Evolutionary conservation across 768 basidiomycete genomes (phyloP).

Genomic region (Coprinopsis marcescibilis): DNA sequence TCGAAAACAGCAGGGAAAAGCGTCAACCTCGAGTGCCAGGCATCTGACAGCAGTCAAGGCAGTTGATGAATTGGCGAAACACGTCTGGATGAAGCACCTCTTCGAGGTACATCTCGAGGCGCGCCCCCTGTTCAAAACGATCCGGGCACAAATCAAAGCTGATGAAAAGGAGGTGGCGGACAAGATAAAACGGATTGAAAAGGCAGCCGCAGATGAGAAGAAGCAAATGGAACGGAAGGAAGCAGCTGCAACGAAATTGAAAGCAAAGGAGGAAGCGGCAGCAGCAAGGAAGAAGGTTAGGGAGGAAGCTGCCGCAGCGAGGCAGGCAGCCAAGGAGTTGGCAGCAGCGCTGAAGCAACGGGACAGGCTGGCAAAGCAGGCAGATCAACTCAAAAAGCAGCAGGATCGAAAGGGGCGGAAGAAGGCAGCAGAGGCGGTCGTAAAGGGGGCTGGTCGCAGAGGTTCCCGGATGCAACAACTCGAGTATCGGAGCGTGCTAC

Average conservation of each 20-base stretch:
- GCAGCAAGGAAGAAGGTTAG: too few relatives aligned
- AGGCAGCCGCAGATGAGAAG: constrained; percentile 11
- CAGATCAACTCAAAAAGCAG: too few relatives aligned
- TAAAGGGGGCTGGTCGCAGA: too few relatives aligned
- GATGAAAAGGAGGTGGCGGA: constrained; percentile 4
- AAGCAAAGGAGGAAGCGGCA: not conserved
- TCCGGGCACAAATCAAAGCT: constrained; percentile 5
- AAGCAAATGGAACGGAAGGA: not conserved
- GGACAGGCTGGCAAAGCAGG: too few relatives aligned
- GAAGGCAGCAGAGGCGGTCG: too few relatives aligned
- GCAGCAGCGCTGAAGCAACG: too few relatives aligned
- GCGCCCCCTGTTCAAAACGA: constrained; percentile 4
- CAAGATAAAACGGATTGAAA: constrained; percentile 5
- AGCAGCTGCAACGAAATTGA: constrained; percentile 3
- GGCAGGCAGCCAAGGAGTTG: too few relatives aligned
- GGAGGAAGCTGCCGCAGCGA: too few relatives aligned
- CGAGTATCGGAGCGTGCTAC: too few relatives aligned
- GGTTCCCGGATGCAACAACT: too few relatives aligned
- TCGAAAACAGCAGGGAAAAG: constrained; percentile 11
- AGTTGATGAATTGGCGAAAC: constrained; percentile 12
- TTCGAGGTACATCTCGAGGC: constrained; percentile 8
- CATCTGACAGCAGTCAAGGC: constrained; percentile 21
- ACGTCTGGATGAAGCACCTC: constrained; percentile 2
- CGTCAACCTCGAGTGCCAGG: constrained; percentile 11
- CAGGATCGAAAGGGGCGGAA: too few relatives aligned